Base-by-base conservation (phyloP, 2,329 filamentous ascomycete genomes). In the Diaporthe australafricana region DNA sequence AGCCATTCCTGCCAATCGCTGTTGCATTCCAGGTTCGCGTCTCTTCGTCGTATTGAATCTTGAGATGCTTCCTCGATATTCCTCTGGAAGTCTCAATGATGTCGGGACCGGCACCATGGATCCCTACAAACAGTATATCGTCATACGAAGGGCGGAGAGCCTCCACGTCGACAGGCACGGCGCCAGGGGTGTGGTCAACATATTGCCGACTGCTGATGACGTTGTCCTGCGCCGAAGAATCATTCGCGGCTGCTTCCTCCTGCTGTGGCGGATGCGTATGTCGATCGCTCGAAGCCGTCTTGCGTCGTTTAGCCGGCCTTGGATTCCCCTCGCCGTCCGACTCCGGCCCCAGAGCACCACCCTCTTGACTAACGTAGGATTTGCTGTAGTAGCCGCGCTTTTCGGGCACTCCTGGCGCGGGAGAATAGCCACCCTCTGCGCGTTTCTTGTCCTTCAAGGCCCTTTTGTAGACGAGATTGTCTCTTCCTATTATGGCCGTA, bases 31-130 rank as follows among this genome's bases (percentile, higher is more conserved):
- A 95, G 8, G 89, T 83, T 25, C 89, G 85, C 50, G 85, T 85
- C 16, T 89, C 84, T 73, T 88, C 85, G 77, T 93, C 92, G 81
- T 91, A 95, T 57, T 88, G 84, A 75, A 96, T 94, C 77, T 90
- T 91, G 62, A 94, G 84, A 79, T 96, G 93, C 76, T 92, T 85
- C 73, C 93, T 86, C 4, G 93, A 95, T 69, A 95, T 95, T 65
- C 88, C 89, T 78, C 92, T 93, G 65, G 93, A 93, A 74, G 88
- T 89, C 72, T 81, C 85, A 3, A 89, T 88, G 73, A 90, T 89
- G 62, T 89, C 85, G 6, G 88, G 88, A 2, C 88, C 88, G 0
- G 90, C 90, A 4, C 93, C 93, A 79, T 95, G 93, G 55, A 95
- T 93, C 42, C 90, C 89, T 62, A 95, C 87, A 71, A 93, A 87